Base-by-base conservation (phyloP, 768 basidiomycete genomes). In the Suillus occidentalis region DNA sequence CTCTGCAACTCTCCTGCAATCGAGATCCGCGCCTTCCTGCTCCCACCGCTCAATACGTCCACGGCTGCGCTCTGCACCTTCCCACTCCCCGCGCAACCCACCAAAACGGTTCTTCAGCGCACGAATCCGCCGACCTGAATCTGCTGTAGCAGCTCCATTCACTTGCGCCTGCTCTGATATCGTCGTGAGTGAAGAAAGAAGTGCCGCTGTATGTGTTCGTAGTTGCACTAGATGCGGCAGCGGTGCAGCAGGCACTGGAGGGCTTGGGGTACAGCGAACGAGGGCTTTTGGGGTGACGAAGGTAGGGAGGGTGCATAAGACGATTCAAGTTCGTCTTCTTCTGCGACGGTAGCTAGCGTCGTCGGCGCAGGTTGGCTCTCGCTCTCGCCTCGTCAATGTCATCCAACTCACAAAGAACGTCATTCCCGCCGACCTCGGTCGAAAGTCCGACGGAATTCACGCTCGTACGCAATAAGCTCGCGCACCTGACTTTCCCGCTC, bases 141-240 rank as follows among this genome's bases (percentile, higher is more conserved):
- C 94, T 1, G 92, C 88, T 12, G 91, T 89, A 5, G 89, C 90
- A 1, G 91, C 94, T 12, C 89, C 87, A 71, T 94, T 93, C 59
- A 94, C 92, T 73, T 96, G 94, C 16, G 92, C 90, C 65, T 94
- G 91, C 71, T 96, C 94, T 31, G 90, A 92, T 68, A 95, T 86
- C 40, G 87, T 85, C 3, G 88, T 84, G 53, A 96, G 83, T 13
- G 92, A 90, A 28, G 88, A 79, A 55, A 90, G 87, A 60, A 95
- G 85, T 10, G 91, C 89, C 10, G 87, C 75, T 0, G 94, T 95
- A 73, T 87, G 84, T 28, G 87, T 83, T 50, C 93, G 89, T 64
- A 95, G 80, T 67, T 90, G 83, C 3, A 85, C 80, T 58, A 95
- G 81, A 64, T 62, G 69, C 1, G 71, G 53, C 6, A 69, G 72